phyloP scores from a whole-genome alignment of 352 stramenopile species.

The Globisporangium nunn region DNA sequence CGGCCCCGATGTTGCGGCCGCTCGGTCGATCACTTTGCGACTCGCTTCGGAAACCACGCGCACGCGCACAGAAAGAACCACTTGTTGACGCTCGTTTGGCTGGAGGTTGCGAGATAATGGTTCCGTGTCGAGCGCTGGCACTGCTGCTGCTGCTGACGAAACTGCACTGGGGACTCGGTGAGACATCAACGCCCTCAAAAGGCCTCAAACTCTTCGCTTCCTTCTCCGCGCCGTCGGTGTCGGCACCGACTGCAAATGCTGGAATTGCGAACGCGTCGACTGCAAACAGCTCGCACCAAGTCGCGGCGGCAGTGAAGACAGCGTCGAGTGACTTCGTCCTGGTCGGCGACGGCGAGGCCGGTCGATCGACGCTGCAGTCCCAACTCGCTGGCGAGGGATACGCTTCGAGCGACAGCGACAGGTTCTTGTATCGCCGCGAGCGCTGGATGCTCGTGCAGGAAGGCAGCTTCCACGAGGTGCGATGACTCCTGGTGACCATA shows the following conservation, averaged over 20 bases:
- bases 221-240: neutral
- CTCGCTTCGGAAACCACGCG: neutral
- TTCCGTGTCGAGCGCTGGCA: neutral
- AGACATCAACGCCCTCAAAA: neutral
- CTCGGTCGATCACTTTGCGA: neutral
- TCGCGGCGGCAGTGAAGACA: neutral
- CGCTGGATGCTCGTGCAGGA: conserved; percentile 13
- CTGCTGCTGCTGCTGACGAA: neutral
- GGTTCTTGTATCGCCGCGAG: conserved; percentile 10
- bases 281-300: neutral
- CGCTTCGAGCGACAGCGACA: conserved; percentile 3
- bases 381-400: neutral
- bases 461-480: conserved; percentile 7
- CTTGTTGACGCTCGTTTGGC: no score
- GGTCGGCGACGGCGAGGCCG: neutral
- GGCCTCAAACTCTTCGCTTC: conserved; percentile 3
- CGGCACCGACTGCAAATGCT: neutral
- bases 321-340: conserved; percentile 14
- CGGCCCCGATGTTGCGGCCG: no score
- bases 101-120: neutral
- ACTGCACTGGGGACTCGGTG: neutral
- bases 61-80: neutral
- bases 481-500: neutral
- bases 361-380: neutral
- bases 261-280: neutral